phyloP scores from a whole-genome alignment of 1,139 yeast genomes.

The Candida neerlandica region DNA sequence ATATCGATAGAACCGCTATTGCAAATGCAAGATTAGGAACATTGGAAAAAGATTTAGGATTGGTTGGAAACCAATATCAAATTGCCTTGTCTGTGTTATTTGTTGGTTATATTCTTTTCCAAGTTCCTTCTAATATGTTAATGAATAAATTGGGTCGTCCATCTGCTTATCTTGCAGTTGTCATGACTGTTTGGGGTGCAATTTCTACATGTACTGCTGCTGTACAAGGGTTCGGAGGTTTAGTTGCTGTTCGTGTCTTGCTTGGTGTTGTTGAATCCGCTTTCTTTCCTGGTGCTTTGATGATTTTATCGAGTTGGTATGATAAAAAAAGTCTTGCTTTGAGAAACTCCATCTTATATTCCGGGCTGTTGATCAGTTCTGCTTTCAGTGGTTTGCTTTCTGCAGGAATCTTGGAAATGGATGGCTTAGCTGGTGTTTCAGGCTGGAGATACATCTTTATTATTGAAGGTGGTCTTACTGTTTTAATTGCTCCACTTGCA shows the following conservation, averaged over 20 bases:
- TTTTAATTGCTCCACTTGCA: constrained; percentile 55
- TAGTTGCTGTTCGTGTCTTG: constrained; percentile 34
- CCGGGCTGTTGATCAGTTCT: constrained; percentile 74
- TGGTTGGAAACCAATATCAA: constrained; percentile 54
- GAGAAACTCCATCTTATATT: constrained; percentile 59
- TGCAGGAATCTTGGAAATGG: constrained; percentile 45
- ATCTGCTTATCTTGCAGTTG: constrained; percentile 49
- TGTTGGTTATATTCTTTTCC: constrained; percentile 63
- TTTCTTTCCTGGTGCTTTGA: constrained; percentile 55
- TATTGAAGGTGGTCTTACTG: constrained; percentile 73
- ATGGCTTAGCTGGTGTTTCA: constrained; percentile 38
- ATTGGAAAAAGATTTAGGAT: constrained; percentile 50
- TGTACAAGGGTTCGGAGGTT: constrained; percentile 32
- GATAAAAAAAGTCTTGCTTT: constrained; percentile 49
- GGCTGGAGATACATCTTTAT: constrained; percentile 79
- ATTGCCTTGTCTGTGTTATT: constrained; percentile 58
- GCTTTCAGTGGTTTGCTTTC: constrained; percentile 80
- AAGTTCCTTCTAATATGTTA: constrained; percentile 56
- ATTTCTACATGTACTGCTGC: constrained; percentile 47
- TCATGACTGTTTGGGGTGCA: constrained; percentile 57
- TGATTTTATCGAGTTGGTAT: constrained; percentile 53
- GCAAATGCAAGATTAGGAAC: constrained; percentile 66
- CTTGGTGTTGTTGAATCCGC: constrained; percentile 61
- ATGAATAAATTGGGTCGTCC: constrained; percentile 54
- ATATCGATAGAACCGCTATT: constrained; percentile 61